A percentile compares a stretch with the other conserved stretches of the same genome.
Conservation (phyloP, 768 basidiomycete genomes). For the Kwoniella europaea region DNA sequence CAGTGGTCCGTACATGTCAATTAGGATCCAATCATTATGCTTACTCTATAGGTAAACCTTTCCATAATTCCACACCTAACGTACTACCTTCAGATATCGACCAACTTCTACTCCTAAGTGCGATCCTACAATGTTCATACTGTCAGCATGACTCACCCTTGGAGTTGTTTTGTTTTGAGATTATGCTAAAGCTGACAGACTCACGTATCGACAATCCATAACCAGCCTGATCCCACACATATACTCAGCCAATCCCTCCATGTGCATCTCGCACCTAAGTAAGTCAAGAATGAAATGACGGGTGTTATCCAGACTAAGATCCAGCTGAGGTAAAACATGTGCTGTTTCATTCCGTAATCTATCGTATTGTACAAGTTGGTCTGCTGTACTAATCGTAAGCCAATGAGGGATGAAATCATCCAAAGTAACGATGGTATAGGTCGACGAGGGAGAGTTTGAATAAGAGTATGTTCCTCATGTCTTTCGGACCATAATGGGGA, state of each 20-base stretch:
- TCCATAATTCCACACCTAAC: slow-evolving; percentile 39
- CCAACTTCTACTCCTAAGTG: slow-evolving; percentile 50
- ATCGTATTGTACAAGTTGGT: slow-evolving; percentile 24
- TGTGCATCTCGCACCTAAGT: slow-evolving; percentile 40
- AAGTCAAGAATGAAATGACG: slow-evolving; percentile 50
- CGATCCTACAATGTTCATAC: slow-evolving; percentile 31
- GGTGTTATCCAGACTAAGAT: slow-evolving; percentile 55
- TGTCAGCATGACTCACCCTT: too few relatives aligned
- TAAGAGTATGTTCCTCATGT: slow-evolving; percentile 2
- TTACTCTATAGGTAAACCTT: slow-evolving; percentile 54
- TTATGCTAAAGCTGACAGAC: slow-evolving; percentile 14
- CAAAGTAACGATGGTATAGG: slow-evolving; percentile 33
- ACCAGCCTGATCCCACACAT: slow-evolving; percentile 16
- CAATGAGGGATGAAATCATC: slow-evolving; percentile 21
- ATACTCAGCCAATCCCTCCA: slow-evolving; percentile 11
- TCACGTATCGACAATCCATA: slow-evolving; percentile 54
- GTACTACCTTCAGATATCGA: slow-evolving; percentile 42
- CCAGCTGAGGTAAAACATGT: slow-evolving; percentile 53
- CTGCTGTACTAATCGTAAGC: slow-evolving; percentile 34
- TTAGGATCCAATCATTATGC: slow-evolving; percentile 8
- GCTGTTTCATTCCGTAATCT: slow-evolving; percentile 28
- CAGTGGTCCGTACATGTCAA: neutral
- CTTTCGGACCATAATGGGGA: neutral
- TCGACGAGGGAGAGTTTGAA: slow-evolving; percentile 47
- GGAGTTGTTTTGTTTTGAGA: too few relatives aligned